Base-by-base conservation (phyloP, 306 rosid genomes). In the Trifolium fragiferum region DNA sequence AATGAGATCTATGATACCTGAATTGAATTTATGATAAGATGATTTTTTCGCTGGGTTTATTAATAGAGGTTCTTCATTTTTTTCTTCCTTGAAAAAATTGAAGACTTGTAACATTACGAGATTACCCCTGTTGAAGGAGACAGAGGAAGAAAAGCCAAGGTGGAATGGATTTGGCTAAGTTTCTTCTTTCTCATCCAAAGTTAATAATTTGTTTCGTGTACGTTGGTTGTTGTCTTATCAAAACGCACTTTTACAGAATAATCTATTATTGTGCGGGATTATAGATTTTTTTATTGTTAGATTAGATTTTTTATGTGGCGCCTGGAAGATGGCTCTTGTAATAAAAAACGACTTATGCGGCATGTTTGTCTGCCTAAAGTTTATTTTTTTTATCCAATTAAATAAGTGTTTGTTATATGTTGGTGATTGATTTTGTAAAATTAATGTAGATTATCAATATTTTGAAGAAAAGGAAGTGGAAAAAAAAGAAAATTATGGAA, bases 301-400 rank as follows among this genome's bases (percentile, higher is more conserved):
- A 64, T 55, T 60, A 16, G 70, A 62, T 77, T 1, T 9, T 51
- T 53, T 77, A 84, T 84, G 87, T 81, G 87, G 87, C 87, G 87
- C 78, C 72, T 63, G 44, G 87, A 61, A 30, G 64, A 11, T 58
- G 72, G n/a, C 37, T 10, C 30, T 4, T 19, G 19, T 54, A n/a
- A 11, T 62, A 64, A 65, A 5, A 16, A 6, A 5, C 25, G 62
- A 49, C 74, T 47, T 79, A 20, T 61, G 51, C 82, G 76, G 10
- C 46, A 37, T 70, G 46, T 32, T 55, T 71, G 37, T 69, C n/a
- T 10, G 2, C 20, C 13, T 33, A 16, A 7, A 44, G 6, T 68
- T 58, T 57, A 23, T 7, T 11, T 10, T 35, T 10, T 4, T 11
- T 11, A 13, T 43, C 49, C 10, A 12, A 30, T 4, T 30, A 30